phyloP scores from a whole-genome alignment of 2,329 filamentous ascomycete species.

The Colletotrichum sp. region DNA sequence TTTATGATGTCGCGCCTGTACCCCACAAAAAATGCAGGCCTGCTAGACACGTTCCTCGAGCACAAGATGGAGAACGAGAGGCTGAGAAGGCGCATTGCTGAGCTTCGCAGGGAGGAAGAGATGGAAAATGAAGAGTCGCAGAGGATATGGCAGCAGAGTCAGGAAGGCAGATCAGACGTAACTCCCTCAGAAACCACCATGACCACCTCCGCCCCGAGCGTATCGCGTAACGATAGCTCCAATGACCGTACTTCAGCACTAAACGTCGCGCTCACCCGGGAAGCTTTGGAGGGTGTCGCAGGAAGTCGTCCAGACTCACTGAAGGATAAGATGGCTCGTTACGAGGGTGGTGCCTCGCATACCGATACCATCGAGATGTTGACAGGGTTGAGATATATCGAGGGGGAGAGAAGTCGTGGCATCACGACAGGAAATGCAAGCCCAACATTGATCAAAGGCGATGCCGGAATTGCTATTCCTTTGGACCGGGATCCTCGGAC shows the following conservation, averaged over 20 bases:
- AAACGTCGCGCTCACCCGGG: slow-evolving; percentile 75
- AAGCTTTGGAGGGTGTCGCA: slow-evolving; percentile 78
- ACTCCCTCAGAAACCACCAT: slow-evolving; percentile 53
- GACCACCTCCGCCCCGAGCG: slow-evolving; percentile 35
- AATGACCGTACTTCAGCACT: slow-evolving; percentile 62
- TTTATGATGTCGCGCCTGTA: slow-evolving; percentile 94
- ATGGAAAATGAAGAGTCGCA: slow-evolving; percentile 75
- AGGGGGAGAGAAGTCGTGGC: slow-evolving; percentile 86
- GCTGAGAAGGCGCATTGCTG: slow-evolving; percentile 80
- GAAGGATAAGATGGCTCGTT: slow-evolving; percentile 83
- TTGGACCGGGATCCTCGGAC: slow-evolving; percentile 75
- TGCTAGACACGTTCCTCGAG: slow-evolving; percentile 92
- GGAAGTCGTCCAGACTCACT: slow-evolving; percentile 75
- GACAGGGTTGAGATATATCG: slow-evolving; percentile 84
- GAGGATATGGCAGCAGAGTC: slow-evolving; percentile 63
- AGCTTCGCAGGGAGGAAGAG: slow-evolving; percentile 83
- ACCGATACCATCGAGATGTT: slow-evolving; percentile 92
- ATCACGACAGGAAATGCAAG: slow-evolving; percentile 87
- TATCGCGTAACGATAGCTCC: slow-evolving; percentile 61
- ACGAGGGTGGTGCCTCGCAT: slow-evolving; percentile 72
- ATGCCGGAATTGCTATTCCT: slow-evolving; percentile 85
- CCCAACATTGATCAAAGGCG: slow-evolving; percentile 81
- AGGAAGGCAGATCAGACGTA: slow-evolving; percentile 60
- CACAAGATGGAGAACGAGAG: slow-evolving; percentile 97
- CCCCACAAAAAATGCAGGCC: slow-evolving; percentile 82